Conservation (phyloP, 2,329 filamentous ascomycete genomes). For the Fusarium continuum region DNA sequence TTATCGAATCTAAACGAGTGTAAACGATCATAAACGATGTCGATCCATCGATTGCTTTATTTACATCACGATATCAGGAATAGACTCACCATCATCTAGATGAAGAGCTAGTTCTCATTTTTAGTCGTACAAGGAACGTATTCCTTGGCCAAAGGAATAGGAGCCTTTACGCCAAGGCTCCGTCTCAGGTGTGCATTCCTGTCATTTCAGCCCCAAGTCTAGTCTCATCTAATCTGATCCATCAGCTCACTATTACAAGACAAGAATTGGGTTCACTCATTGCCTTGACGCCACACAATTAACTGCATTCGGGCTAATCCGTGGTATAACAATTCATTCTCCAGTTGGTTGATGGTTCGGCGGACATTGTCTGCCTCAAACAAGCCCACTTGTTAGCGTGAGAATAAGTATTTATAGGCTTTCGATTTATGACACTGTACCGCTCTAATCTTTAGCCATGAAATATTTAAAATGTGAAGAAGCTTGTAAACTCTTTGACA, state of each 20-base stretch:
- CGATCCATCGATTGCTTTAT: not conserved
- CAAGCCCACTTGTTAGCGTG: too few species aligned
- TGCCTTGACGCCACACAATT: not conserved
- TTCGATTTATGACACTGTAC: not conserved
- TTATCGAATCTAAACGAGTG: too few species aligned
- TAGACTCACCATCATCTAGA: too few species aligned
- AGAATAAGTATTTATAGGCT: too few species aligned
- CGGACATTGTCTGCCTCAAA: not conserved
- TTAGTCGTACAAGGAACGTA: not conserved
- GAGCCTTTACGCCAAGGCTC: not conserved
- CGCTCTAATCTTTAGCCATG: not conserved
- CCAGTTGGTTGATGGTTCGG: not conserved
- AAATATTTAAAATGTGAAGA: too few species aligned
- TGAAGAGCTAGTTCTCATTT: not conserved
- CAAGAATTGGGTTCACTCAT: not conserved
- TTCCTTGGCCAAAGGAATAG: not conserved
- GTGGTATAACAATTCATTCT: too few species aligned
- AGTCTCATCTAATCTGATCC: conserved; percentile 20
- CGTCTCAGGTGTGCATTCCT: not conserved
- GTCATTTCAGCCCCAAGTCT: not conserved
- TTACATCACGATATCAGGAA: not conserved
- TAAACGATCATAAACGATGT: not conserved
- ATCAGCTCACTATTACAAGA: not conserved
- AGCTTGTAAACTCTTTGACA: too few species aligned
- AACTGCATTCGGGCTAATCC: too few species aligned